These are phyloP conservation scores for Scedosporium aurantiacum DNA, from an alignment of 2,329 filamentous ascomycete species.

Conservation along the genomic window DNA sequence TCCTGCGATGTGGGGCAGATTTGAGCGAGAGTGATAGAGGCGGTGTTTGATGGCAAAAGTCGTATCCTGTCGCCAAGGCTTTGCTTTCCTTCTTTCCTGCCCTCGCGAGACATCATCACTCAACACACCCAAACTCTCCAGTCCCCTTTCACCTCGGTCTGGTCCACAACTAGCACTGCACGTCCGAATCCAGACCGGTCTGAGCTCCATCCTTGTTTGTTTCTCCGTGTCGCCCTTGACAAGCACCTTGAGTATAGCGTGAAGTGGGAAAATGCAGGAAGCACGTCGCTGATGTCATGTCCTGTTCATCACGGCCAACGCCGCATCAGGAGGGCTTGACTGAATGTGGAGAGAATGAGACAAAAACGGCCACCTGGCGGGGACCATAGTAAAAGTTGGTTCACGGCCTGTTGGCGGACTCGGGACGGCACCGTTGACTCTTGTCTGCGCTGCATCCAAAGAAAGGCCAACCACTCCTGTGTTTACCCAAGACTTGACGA, in stretches of 20 bases:
- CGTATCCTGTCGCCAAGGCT: neutral
- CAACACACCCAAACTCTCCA: neutral
- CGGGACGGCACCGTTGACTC: no score
- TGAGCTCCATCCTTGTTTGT: neutral
- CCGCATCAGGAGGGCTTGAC: neutral
- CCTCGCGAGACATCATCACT: no score
- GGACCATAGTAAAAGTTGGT: no score
- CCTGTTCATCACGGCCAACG: neutral
- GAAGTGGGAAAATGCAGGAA: neutral
- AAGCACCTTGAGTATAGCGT: neutral
- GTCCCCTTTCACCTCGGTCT: neutral
- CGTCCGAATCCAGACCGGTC: neutral
- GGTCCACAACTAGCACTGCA: neutral
- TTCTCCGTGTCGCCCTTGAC: neutral
- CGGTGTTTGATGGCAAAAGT: neutral
- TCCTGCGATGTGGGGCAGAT: no score
- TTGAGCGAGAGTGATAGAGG: no score
- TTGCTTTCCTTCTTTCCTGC: neutral
- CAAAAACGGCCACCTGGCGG: neutral
- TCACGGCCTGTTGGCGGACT: no score
- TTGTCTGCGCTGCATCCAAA: no score
- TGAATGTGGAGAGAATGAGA: neutral
- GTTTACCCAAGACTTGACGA: no score
- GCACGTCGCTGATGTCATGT: neutral
- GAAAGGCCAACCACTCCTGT: no score